Conservation (phyloP, 2,329 filamentous ascomycete species). For the Conoideocrella luteorostrata region DNA sequence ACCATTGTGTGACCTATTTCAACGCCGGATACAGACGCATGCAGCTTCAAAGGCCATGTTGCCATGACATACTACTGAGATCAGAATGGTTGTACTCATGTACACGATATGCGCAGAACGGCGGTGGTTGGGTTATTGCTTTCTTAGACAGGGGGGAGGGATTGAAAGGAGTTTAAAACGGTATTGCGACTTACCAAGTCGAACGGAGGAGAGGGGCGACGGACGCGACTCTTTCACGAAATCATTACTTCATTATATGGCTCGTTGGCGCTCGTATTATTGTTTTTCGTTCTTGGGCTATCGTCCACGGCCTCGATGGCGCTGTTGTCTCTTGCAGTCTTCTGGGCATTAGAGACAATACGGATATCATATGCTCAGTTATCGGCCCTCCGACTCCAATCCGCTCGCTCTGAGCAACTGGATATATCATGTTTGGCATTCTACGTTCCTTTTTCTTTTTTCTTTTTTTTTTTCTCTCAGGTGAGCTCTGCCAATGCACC, state of each 20-base stretch:
- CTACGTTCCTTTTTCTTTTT: not conserved
- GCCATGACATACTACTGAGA: no score
- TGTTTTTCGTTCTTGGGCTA: slow-evolving; percentile 1
- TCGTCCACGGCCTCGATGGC: not conserved
- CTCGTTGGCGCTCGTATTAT: not conserved
- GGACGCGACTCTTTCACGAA: slow-evolving; percentile 4
- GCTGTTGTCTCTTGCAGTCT: not conserved
- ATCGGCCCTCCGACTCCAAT: no score
- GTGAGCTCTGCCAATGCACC: not conserved
- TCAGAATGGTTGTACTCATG: no score
- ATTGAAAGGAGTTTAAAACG: not conserved
- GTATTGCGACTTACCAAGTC: not conserved
- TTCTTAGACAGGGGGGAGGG: no score
- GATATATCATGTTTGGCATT: not conserved
- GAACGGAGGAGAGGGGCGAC: not conserved
- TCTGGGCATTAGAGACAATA: slow-evolving; percentile 4
- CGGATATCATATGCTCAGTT: no score
- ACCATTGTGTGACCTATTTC: not conserved
- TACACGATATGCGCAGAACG: no score
- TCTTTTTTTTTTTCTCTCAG: not conserved
- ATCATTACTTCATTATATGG: not conserved
- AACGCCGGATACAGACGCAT: no score
- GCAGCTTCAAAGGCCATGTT: no score
- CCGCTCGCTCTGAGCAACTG: not conserved
- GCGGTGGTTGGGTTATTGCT: no score